Conservation (phyloP, 805 yeast genomes). For the Kuraishia floccosa region DNA sequence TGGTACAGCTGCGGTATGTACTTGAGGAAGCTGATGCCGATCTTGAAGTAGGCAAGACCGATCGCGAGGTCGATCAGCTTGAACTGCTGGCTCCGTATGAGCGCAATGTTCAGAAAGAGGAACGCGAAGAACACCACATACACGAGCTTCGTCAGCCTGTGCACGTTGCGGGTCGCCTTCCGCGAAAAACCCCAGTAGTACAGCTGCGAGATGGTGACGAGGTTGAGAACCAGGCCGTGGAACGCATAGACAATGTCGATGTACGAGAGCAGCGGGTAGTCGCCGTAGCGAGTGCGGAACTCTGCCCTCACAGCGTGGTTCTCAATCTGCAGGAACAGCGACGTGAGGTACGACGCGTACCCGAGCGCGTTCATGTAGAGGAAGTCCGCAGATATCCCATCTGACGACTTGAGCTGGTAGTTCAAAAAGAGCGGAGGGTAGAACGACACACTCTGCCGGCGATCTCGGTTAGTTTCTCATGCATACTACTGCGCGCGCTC, state of each 20-base stretch:
- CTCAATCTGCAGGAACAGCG: slow-evolving; percentile 30
- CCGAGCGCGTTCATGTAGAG: slow-evolving; percentile 34
- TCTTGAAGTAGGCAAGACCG: slow-evolving; percentile 30
- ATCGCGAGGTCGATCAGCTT: slow-evolving; percentile 22
- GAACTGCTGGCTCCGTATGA: slow-evolving; percentile 7
- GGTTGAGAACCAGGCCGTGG: slow-evolving; percentile 33
- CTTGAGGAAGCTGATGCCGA: slow-evolving; percentile 29
- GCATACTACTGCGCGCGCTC: not conserved
- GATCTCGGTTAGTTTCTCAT: too few species aligned
- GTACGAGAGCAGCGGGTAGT: slow-evolving; percentile 26
- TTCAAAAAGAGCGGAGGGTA: slow-evolving; percentile 36
- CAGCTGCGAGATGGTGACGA: slow-evolving; percentile 24
- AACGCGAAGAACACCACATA: slow-evolving; percentile 6
- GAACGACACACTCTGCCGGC: slow-evolving; percentile 29
- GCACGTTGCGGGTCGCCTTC: slow-evolving; percentile 13
- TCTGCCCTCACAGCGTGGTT: slow-evolving; percentile 18
- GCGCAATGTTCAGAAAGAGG: slow-evolving; percentile 10
- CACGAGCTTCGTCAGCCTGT: slow-evolving; percentile 9
- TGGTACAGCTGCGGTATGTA: slow-evolving; percentile 38
- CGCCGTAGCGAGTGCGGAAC: slow-evolving; percentile 15
- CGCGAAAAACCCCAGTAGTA: slow-evolving; percentile 21
- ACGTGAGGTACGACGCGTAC: slow-evolving; percentile 28
- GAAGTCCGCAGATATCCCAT: slow-evolving; percentile 39
- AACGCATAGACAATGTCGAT: slow-evolving; percentile 34
- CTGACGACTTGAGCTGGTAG: slow-evolving; percentile 25